These are phyloP conservation scores for Clausena lansium DNA, from an alignment of 345 rosid species.

Conservation along the genomic window DNA sequence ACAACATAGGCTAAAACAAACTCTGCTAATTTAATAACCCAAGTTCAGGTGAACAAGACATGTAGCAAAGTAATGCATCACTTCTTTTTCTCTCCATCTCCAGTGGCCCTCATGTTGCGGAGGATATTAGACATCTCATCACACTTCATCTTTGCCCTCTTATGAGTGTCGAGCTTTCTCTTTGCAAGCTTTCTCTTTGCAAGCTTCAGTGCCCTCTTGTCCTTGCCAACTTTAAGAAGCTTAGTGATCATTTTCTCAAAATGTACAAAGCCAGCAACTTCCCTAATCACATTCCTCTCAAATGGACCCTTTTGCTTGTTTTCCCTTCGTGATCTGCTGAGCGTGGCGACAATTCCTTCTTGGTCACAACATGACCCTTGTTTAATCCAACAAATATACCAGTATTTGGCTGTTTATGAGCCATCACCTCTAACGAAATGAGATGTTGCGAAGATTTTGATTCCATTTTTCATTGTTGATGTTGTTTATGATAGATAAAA, in stretches of 20 bases:
- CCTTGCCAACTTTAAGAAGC: conserved; percentile 85
- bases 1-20: no score
- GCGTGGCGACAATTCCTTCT: conserved; percentile 48
- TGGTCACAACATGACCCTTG: conserved; percentile 61
- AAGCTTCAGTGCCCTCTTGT: conserved; percentile 79
- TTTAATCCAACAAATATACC: conserved; percentile 60
- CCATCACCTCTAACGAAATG: conserved; percentile 35
- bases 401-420: conserved; percentile 46
- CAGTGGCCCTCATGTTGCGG: no score
- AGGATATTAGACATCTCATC: no score
- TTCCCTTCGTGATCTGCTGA: conserved; percentile 56
- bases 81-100: no score
- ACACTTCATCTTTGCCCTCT: no score
- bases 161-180: conserved; percentile 41
- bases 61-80: no score
- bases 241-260: conserved; percentile 84
- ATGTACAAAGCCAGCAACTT: conserved; percentile 56
- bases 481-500: no score
- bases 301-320: no score
- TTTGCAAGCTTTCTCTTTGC: no score
- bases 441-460: neutral
- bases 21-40: no score
- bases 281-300: conserved; percentile 25
- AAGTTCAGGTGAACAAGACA: no score
- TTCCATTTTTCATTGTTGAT: no score